Conservation (phyloP, 306 rosid species). For the apple (Malus domestica) region DNA sequence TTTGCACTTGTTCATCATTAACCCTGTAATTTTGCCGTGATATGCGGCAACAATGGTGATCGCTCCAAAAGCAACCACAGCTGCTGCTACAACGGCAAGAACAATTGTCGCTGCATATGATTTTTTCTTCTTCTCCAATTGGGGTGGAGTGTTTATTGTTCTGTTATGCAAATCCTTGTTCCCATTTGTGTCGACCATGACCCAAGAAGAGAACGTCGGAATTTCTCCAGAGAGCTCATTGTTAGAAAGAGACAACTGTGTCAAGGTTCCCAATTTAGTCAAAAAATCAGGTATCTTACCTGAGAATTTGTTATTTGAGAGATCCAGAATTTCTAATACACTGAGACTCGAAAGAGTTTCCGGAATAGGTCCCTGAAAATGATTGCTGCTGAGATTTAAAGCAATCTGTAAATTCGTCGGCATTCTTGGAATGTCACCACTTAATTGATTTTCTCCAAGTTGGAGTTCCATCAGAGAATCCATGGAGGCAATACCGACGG, state of each 20-base stretch:
- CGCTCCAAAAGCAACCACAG: constrained; percentile 31
- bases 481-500: constrained; percentile 21
- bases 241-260: constrained; percentile 43
- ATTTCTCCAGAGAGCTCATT: constrained; percentile 46
- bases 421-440: constrained; percentile 56
- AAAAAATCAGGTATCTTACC: constrained; percentile 46
- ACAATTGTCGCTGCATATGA: constrained; percentile 30
- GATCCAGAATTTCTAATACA: constrained; percentile 62
- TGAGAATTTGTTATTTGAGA: constrained; percentile 61
- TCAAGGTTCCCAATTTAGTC: constrained; percentile 25
- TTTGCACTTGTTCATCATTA: constrained; percentile 31
- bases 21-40: constrained; percentile 41
- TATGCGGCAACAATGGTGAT: constrained; percentile 30
- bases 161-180: not conserved
- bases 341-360: constrained; percentile 1
- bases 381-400: constrained; percentile 75
- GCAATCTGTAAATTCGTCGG: constrained; percentile 44
- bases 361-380: constrained; percentile 49
- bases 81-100: constrained; percentile 47
- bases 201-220: constrained; percentile 17
- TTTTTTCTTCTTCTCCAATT: constrained; percentile 18
- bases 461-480: constrained; percentile 44
- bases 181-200: not conserved
- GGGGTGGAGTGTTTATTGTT: not conserved
- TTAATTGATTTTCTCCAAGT: constrained; percentile 54